Base-by-base conservation (phyloP, 2,329 filamentous ascomycete species). In the Monosporascus ibericus region DNA sequence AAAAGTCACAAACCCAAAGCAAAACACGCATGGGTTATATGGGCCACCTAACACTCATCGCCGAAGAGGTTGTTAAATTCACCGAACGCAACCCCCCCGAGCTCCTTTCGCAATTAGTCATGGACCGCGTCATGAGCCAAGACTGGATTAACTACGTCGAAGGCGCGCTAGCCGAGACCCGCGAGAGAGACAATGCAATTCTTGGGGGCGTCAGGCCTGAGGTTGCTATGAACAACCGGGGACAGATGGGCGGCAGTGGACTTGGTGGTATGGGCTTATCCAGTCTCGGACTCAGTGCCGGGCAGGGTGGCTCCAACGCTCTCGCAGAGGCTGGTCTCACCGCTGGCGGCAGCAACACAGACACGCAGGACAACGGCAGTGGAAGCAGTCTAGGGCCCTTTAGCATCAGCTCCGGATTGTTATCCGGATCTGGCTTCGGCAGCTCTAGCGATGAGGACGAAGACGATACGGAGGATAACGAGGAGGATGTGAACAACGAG, bases 21-120 rank as follows among this genome's bases (percentile, higher is more conserved):
- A 91, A 89, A 69, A 96, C 95, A 71, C 87, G 94, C 48, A 85
- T 97, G 69, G 94, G 94, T 40, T 99, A 97, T 73, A 99, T 99
- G 51, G 94, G 94, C 3, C 94, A 99, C 69, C 77, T 99, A 48
- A 99, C 94, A 0, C 80, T 99, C 27, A 96, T 99, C 55, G 92
- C 94, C 30, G 94, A 99, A 70, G 94, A 99, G 70, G 94, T 99
- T 18, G 91, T 97, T 66, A 99, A 97, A 71, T 97, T 99, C 66
- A 96, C 91, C 37, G 94, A 96, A 70, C 85, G 94, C 51, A 90
- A 96, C 68, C 88, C 92, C 3, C 88, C 91, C 1, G 92, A 97
- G 71, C 75, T 92, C 20, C 78, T 97, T 9, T 94, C 91, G 1
- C 86, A 90, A 55, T 79, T 81, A 14, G 90, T 99, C 3, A 78